Evolutionary conservation across 2,329 filamentous ascomycete species (phyloP).

Genomic region (Fusarium nodosum): DNA sequence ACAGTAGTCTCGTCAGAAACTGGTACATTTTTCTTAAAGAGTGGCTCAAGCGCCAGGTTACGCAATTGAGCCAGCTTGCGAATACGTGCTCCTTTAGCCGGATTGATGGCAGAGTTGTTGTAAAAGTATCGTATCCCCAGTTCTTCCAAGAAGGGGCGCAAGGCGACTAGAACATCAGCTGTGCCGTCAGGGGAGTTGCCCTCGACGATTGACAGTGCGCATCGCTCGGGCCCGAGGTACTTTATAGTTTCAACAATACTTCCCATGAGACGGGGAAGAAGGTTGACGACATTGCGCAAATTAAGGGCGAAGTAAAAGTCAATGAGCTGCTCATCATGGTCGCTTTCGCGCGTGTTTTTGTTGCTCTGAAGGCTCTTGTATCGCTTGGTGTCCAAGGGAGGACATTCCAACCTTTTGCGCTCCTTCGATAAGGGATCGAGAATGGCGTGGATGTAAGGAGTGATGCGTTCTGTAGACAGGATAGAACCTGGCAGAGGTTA

Average conservation of each 20-base stretch:
- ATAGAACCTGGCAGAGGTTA: constrained; percentile 52
- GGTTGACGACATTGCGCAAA: constrained; percentile 59
- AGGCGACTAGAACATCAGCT: constrained; percentile 60
- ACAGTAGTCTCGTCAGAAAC: constrained; percentile 59
- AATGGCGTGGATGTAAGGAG: constrained; percentile 51
- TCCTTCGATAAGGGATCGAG: constrained; percentile 48
- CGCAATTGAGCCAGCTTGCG: constrained; percentile 63
- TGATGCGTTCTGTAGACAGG: constrained; percentile 39
- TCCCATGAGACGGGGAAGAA: constrained; percentile 66
- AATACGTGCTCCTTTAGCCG: constrained; percentile 61
- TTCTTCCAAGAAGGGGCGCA: constrained; percentile 57
- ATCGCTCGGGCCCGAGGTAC: constrained; percentile 65
- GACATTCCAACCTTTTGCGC: constrained; percentile 50
- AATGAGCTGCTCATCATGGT: constrained; percentile 3
- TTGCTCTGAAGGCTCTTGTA: constrained; percentile 44
- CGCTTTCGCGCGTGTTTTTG: not conserved
- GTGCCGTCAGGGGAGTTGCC: constrained; percentile 69
- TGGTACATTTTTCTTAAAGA: constrained; percentile 50
- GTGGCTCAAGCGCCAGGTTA: constrained; percentile 65
- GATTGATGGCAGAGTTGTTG: constrained; percentile 59
- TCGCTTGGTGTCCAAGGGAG: constrained; percentile 38
- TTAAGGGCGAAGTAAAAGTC: constrained; percentile 69
- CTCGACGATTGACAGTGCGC: constrained; percentile 68
- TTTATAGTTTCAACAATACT: constrained; percentile 64
- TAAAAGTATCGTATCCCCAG: constrained; percentile 60